Conservation (phyloP, 108 stramenopile genomes). For the Cyclotella sp. region DNA sequence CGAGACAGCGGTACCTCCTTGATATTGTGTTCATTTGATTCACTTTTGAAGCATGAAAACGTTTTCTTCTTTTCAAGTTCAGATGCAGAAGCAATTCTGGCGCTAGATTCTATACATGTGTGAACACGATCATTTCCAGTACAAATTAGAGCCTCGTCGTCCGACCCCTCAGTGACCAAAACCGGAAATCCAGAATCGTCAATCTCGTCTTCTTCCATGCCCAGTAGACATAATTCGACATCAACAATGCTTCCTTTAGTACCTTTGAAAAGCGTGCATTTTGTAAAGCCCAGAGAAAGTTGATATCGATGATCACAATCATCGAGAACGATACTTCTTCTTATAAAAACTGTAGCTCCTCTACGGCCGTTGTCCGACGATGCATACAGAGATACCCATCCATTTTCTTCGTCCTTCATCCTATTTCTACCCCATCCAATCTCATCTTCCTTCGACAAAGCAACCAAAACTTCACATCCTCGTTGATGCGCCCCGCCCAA, state of each 20-base stretch:
- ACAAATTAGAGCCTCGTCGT: constrained; percentile 69
- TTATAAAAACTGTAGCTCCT: constrained; percentile 26
- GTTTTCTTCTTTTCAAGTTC: constrained; percentile 1
- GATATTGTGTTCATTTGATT: not conserved
- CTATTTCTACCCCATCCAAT: not conserved
- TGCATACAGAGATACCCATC: constrained; percentile 27
- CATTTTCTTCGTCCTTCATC: constrained; percentile 32
- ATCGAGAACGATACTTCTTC: constrained; percentile 65
- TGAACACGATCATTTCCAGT: constrained; percentile 42
- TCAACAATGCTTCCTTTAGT: constrained; percentile 26
- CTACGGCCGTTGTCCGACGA: not conserved
- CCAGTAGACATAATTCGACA: constrained; percentile 57
- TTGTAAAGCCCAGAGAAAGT: constrained; percentile 13
- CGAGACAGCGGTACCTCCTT: constrained; percentile 40
- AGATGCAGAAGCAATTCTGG: constrained; percentile 21
- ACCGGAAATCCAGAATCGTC: constrained; percentile 63
- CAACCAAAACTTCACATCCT: constrained; percentile 55
- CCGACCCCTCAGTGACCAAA: constrained; percentile 46
- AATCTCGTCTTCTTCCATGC: constrained; percentile 79
- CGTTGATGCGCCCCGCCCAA: constrained; percentile 49
- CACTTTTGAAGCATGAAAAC: constrained; percentile 4
- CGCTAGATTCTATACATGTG: constrained; percentile 45
- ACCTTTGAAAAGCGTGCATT: not conserved
- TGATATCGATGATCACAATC: constrained; percentile 42
- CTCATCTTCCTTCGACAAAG: constrained; percentile 32